Evolutionary conservation across 1,284 basidiomycete species (phyloP).

Genomic region (Mycena sp.): DNA sequence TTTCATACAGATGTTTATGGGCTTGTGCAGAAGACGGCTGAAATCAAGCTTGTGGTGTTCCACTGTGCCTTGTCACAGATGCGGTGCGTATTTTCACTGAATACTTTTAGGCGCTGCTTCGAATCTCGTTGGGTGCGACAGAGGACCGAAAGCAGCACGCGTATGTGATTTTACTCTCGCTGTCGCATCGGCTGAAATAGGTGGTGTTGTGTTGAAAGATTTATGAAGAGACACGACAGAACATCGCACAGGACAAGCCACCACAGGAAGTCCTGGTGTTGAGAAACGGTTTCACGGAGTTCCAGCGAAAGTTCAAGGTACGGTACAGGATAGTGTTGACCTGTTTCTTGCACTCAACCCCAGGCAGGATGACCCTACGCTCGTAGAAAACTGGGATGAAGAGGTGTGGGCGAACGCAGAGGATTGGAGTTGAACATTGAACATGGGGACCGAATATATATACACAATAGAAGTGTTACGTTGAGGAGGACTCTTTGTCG

Average conservation of each 20-base stretch:
- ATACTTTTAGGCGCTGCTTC: background rate
- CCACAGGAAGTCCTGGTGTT: constrained; percentile 72
- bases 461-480: background rate
- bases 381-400: constrained; percentile 81
- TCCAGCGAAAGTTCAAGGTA: constrained; percentile 76
- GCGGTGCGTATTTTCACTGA: constrained; percentile 57
- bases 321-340: constrained; percentile 3
- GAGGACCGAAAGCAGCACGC: constrained; percentile 79
- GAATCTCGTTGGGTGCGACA: constrained; percentile 37
- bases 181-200: constrained; percentile 2
- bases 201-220: constrained; percentile 51
- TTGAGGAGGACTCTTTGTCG: constrained; percentile 32
- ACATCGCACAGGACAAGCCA: constrained; percentile 46
- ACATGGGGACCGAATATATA: too few relatives aligned
- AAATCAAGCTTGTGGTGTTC: constrained; percentile 72
- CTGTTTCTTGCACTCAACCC: background rate
- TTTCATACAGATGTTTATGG: constrained; percentile 66
- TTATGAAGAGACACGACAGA: constrained; percentile 67
- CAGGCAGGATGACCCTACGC: constrained; percentile 63
- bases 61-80: constrained; percentile 81
- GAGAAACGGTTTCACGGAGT: constrained; percentile 74
- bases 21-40: constrained; percentile 68
- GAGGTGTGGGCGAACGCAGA: constrained; percentile 59
- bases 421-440: constrained; percentile 50
- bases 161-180: constrained; percentile 48